phyloP scores from a whole-genome alignment of 768 basidiomycete genomes.

The Saitozyma sp. region DNA sequence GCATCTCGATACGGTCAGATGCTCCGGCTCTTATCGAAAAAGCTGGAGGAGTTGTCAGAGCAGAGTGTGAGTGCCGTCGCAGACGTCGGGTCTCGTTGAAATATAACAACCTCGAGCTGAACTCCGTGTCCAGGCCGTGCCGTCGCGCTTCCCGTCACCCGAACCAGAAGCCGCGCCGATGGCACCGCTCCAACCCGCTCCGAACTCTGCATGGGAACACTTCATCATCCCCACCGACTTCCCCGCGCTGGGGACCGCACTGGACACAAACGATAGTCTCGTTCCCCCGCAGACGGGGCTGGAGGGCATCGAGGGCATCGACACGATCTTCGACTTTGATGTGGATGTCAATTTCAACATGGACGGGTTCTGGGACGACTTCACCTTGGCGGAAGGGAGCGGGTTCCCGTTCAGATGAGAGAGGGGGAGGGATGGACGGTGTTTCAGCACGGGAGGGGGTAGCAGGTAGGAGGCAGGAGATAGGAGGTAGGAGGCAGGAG shows the following conservation, averaged over 20 bases:
- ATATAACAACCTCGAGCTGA: not conserved
- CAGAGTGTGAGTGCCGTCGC: slow-evolving; percentile 27
- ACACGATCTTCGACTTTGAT: slow-evolving; percentile 40
- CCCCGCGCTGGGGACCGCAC: too few relatives aligned
- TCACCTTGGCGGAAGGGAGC: slow-evolving; percentile 34
- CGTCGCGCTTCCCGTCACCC: slow-evolving; percentile 28
- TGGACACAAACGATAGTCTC: too few relatives aligned
- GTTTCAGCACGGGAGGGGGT: too few relatives aligned
- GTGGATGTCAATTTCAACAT: slow-evolving; percentile 42
- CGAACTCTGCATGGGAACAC: not conserved
- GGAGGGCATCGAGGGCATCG: not conserved
- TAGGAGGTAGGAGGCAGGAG: too few relatives aligned
- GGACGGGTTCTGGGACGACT: slow-evolving; percentile 45
- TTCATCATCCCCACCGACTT: not conserved
- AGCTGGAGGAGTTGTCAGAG: slow-evolving; percentile 41
- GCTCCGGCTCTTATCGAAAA: slow-evolving; percentile 42
- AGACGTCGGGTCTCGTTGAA: not conserved
- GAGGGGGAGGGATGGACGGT: too few relatives aligned
- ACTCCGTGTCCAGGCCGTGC: slow-evolving; percentile 26
- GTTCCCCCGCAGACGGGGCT: not conserved
- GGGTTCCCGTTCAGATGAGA: slow-evolving; percentile 37
- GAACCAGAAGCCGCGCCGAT: slow-evolving; percentile 2
- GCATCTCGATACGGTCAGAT: slow-evolving; percentile 45
- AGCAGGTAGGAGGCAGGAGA: too few relatives aligned
- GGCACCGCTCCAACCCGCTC: slow-evolving; percentile 4